Base-by-base conservation (phyloP, 2,329 filamentous ascomycete genomes). In the Penicillium brasilianum region DNA sequence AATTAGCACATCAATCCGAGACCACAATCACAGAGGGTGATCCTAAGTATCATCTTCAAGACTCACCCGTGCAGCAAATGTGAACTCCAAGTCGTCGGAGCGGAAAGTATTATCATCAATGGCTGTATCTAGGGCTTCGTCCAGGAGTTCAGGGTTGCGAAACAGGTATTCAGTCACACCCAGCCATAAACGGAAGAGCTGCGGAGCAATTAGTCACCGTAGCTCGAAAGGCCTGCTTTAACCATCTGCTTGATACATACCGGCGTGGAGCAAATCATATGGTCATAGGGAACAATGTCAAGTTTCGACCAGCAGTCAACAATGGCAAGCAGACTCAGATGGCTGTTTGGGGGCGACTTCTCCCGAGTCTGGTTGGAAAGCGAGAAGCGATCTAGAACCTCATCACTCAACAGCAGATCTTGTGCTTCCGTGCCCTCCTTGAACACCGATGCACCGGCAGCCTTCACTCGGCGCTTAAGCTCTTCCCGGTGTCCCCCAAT, bases 231-330 rank as follows among this genome's bases (percentile, higher is more conserved):
- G 20, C 5, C 10, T 22, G 32, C 7, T 11, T 53, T 7, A 18
- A 10, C n/a, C 10, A 20, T n/a, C 22, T 39, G 4, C 16, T 53
- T 55, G 36, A 14, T n/a, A 30, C 85, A 75, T 73, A 88, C 86
- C 52, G 95, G 95, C 41, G 95, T 99, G 57, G 93, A 97, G 81
- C 95, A 99, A 69, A 99, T 96, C 93, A 99, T 99, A 82, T 99
- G 96, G 78, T 99, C 94, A 77, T 99, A 99, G 0, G 95, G 95
- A 51, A 96, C 90, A 71, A 97, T 99, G 36, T 88, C 90, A 49
- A 98, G 85, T 68, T 92, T 91, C 74, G 91, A 95, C 95, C 95
- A 99, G 80, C 94, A 98, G 80, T 99, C 95, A 46, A 98, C 96
- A 87, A 99, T 99, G 50, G 93, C 95, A 48, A 99, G 84, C 59